Base-by-base conservation (phyloP, 1,284 basidiomycete species). In the Trametes polyzona region DNA sequence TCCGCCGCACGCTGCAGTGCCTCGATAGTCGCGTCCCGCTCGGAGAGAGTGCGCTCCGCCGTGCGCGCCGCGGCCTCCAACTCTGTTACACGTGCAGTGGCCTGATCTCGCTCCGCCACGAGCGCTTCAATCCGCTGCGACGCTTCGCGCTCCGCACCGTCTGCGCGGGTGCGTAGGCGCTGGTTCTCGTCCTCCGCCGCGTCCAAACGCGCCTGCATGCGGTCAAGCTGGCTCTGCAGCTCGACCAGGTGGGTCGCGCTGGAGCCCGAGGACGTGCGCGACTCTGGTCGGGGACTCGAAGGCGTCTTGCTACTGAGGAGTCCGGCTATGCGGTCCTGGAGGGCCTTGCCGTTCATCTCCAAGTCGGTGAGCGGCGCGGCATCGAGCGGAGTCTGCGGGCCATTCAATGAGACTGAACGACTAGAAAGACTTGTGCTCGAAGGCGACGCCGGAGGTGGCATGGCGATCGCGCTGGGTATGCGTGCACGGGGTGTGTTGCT, bases 381-480 rank as follows among this genome's bases (percentile, higher is more conserved):
- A 27, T 53, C 55, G 11, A 48, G 24, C 2, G 35, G 61, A 4
- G 40, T 63, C 43, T 72, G 71, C 21, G 63, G 63, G 24, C 76
- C 76, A 46, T 73, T 73, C 26, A 74, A 64, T 27, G 74, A 71
- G 52, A 77, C 56, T 36, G 73, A 65, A 54, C 70, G 61, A 19
- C 58, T 61, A 5, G 72, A 67, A 26, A 65, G 58, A 1, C 69
- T 63, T 14, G 64, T 56, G 17, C 64, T 63, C 43, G 76, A 70
- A 16, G 87, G 87, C 12, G 87, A 87, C 0, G 84, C 76, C 14
- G 90, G 90, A 2, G 90, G 90, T 3, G 89, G 90, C 88, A 91
- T 92, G 2, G 86, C 84, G 30, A 88, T 71, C n/a, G 81, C 76
- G 65, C 87, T 90, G n/a, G 88, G 87, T 58, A 90, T 69, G 42